Evolutionary conservation across 306 rosid genomes (phyloP), one percentile per base, ranked within the genome.

Genomic region (Calophaca sinica): DNA sequence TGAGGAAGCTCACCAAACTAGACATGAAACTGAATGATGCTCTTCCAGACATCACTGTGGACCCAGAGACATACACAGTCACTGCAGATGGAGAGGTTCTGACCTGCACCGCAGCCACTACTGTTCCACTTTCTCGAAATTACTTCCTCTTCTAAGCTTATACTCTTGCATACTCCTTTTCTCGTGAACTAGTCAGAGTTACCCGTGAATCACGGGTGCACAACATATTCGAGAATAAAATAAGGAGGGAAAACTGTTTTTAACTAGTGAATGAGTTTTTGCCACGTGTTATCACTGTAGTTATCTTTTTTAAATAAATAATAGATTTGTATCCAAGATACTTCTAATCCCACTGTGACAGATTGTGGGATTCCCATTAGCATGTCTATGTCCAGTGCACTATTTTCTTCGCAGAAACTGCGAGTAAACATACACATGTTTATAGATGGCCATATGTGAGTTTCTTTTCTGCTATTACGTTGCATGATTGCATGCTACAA

Each of bases 21-120:
- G 96, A 94, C 87, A 94, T 94, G 98, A 86, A 86, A 78, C 90
- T 92, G 74, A 94, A 91, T 13, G 83, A 91, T 3, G 80, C 97
- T 10, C 96, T 91, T 64, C 98, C 98, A 41, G 11, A 73, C 48
- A 94, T 94, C 73, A 81, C 83, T 15, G 98, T 94, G 55, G 98
- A 94, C 62, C 97, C 98, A 0, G 99, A 94, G 79, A 79, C 87
- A 50, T 94, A 86, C 84, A 81, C 66, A 0, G 99, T 92, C 20
- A 87, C 82, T 35, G 99, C 92, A 44, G 87, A 94, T 29, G 93
- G 89, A 3, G 89, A 83, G 88, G 84, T 92, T 80, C 90, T 94
- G 13, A 78, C 88, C 59, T 88, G 99, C 80, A 8, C 79, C 35
- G 78, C 92, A 10, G 93, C 91, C 76, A 62, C 84, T 45, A 35